Conservation (phyloP, 169 alveolate genomes). For the Hepatocystis sp. region DNA sequence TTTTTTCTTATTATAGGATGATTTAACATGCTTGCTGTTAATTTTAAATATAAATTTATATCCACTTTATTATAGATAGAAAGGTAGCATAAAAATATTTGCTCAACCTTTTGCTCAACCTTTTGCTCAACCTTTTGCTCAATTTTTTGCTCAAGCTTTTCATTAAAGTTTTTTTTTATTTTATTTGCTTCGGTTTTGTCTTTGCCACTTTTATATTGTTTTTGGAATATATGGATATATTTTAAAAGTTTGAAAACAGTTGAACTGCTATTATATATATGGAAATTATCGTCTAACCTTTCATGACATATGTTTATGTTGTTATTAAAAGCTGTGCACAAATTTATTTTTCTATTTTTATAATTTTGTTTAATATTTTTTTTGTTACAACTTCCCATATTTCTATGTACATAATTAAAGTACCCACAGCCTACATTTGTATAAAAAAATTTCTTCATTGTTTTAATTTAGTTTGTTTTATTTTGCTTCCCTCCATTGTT, state of each 20-base stretch:
- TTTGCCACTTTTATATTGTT: not conserved
- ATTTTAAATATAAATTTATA: constrained; percentile 39
- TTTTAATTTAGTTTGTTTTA: not conserved
- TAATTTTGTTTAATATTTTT: constrained; percentile 11
- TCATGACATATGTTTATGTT: constrained; percentile 55
- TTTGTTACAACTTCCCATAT: constrained; percentile 3
- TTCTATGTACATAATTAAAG: not conserved
- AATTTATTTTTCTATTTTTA: constrained; percentile 24
- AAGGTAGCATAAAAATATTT: constrained; percentile 58
- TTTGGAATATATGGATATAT: constrained; percentile 52
- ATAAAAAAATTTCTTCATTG: constrained; percentile 19
- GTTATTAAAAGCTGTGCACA: constrained; percentile 48
- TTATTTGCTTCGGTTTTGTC: too few relatives aligned
- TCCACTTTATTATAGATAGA: constrained; percentile 37
- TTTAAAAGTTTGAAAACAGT: constrained; percentile 45
- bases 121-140: constrained; percentile 7
- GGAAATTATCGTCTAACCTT: constrained; percentile 27
- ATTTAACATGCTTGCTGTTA: constrained; percentile 36
- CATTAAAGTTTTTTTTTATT: not conserved
- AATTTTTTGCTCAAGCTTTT: constrained; percentile 6
- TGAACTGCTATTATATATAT: constrained; percentile 27
- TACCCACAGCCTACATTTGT: not conserved
- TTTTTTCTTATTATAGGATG: constrained; percentile 17
- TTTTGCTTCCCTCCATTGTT: not conserved
- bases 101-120: constrained; percentile 25